phyloP scores from a whole-genome alignment of 495 filamentous ascomycete genomes.

The Physcia stellaris region DNA sequence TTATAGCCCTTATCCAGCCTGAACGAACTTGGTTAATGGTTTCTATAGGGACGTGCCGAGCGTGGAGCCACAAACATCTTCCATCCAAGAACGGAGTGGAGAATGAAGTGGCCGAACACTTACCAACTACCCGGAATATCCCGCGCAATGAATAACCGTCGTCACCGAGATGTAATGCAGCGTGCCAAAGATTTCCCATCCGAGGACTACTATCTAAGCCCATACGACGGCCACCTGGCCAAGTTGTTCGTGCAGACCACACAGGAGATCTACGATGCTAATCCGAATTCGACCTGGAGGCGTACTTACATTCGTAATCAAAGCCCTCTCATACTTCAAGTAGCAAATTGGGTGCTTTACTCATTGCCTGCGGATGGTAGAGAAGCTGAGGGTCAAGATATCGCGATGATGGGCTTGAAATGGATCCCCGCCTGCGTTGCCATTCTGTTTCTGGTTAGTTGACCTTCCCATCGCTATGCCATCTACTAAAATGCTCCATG shows the following conservation, averaged over 20 bases:
- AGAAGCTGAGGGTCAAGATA: conserved; percentile 1
- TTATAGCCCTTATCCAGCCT: neutral
- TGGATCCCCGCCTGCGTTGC: conserved; percentile 4
- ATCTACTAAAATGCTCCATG: neutral
- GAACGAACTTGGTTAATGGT: neutral
- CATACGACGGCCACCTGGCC: conserved; percentile 8
- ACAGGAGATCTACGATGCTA: conserved; percentile 7
- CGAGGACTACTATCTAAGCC: conserved; percentile 8
- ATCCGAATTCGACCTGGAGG: conserved; percentile 8
- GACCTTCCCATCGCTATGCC: neutral
- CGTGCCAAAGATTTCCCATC: conserved; percentile 1
- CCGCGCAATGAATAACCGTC: neutral
- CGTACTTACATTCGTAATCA: conserved; percentile 11
- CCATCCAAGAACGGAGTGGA: neutral
- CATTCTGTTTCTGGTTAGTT: conserved; percentile 7
- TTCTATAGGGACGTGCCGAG: neutral
- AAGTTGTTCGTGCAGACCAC: conserved; percentile 8
- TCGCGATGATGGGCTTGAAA: conserved; percentile 2
- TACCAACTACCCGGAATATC: neutral
- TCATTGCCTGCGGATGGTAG: neutral
- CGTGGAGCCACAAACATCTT: conserved; percentile 1
- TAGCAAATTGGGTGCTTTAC: conserved; percentile 5
- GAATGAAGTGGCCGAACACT: conserved; percentile 5
- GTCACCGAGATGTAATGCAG: conserved; percentile 3
- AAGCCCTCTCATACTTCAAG: conserved; percentile 4